Base-by-base conservation (phyloP, 2,329 filamentous ascomycete species). In the Sporothrix humicola region DNA sequence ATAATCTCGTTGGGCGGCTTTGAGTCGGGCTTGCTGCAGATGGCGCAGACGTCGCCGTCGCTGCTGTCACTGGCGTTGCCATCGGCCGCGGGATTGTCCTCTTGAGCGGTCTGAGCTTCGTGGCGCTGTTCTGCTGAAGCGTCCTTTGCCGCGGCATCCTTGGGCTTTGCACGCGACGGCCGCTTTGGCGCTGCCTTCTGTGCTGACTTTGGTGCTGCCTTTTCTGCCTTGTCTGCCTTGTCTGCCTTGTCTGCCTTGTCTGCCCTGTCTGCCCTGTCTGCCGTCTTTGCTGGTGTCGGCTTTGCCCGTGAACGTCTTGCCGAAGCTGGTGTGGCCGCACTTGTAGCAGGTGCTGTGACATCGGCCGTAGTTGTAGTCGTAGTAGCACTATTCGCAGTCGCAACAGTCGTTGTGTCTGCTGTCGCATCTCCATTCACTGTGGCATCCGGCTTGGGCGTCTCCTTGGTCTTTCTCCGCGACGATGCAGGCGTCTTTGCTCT, bases 1-100 rank as follows among this genome's bases (percentile, higher is more conserved):
- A 91, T 82, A 48, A 91, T 91, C 77, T 89, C 84, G 78, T 91
- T 91, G 1, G 87, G 87, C 1, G 84, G 81, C 50, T 85, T 82
- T 0, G 88, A 90, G 74, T 90, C 85, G 0, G 87, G 86, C 72
- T 86, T 86, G 52, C 82, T 83, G 79, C 89, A 91, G 50, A 91
- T 83, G 20, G 81, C 82, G 77, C 89, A 91, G 0, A 87, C 83
- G 72, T 88, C 87, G 20, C 88, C 87, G 61, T 89, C 86, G 3
- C 82, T 82, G 10, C 79, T 80, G 12, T 82, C 81, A 20, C 80
- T 78, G 12, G 79, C 77, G 76, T 31, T 23, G n/a, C 13, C 23
- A 83, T 77, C 17, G 82, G 80, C 23, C 44, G 48, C 17, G 12
- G 46, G 2, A 5, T 26, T 31, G 7, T 31, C 4, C 44, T 6